phyloP scores from a whole-genome alignment of 2,329 filamentous ascomycete species.

The Cadophora malorum region DNA sequence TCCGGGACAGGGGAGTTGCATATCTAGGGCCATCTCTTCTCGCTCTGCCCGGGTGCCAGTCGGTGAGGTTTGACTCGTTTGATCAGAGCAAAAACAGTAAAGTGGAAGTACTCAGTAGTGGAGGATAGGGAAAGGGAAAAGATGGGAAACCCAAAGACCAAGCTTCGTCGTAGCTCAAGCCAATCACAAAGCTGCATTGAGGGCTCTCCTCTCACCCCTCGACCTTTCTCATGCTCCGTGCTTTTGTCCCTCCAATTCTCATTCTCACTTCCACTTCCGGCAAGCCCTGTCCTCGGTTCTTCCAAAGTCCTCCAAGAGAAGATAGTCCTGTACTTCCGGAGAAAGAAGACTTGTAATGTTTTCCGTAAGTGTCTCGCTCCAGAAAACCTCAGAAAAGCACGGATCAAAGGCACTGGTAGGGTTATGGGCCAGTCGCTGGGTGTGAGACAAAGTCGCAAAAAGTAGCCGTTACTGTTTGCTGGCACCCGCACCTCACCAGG shows the following conservation, averaged over 20 bases:
- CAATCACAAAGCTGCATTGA: slow-evolving; percentile 8
- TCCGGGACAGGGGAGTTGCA: slow-evolving; percentile 26
- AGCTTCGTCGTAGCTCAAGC: slow-evolving; percentile 20
- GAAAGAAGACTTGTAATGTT: no score
- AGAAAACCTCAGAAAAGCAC: slow-evolving; percentile 5
- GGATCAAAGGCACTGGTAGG: background rate
- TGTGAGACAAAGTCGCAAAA: slow-evolving; percentile 24
- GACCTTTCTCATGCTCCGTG: background rate
- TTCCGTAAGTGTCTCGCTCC: background rate
- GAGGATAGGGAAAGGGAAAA: background rate
- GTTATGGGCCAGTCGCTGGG: background rate
- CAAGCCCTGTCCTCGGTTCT: background rate
- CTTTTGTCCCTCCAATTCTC: background rate
- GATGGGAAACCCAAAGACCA: background rate
- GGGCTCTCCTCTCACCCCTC: background rate
- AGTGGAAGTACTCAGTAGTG: background rate
- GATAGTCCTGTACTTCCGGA: background rate
- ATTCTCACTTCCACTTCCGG: background rate
- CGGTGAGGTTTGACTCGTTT: slow-evolving; percentile 11
- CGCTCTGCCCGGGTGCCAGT: slow-evolving; percentile 23
- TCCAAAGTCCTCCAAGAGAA: background rate
- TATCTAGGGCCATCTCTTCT: slow-evolving; percentile 25
- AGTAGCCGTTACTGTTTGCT: background rate
- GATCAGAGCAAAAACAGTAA: background rate
- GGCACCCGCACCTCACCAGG: no score